Evolutionary conservation across 345 rosid species (phyloP), one percentile per base, ranked within the genome.

Genomic region (Litchi chinensis): DNA sequence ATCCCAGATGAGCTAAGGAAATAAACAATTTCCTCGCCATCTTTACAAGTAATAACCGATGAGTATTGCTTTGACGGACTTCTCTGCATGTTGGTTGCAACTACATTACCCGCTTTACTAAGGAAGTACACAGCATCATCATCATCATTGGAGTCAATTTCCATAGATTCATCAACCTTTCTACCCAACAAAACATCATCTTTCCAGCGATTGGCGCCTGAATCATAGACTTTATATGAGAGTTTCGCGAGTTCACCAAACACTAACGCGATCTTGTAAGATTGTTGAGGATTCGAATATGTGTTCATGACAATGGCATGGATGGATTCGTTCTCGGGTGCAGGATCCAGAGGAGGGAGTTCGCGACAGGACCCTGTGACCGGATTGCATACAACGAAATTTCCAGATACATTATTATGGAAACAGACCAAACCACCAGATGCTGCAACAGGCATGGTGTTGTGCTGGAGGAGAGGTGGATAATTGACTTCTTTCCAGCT

Each of bases 11-110:
- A 86, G 86, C 95, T 90, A 56, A 95, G 92, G 83, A 92, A 95
- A 79, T 91, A 90, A 65, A 88, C 89, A 32, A 71, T 82, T 48
- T 90, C 91, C 39, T 86, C 83, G 3, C 89, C 83, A 13, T 92
- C 83, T 74, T 84, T 84, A 59, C 83, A 67, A n/a, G 89, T 87
- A 11, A 85, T 80, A 54, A 95, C 90, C 0, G 98, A 93, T 46
- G 98, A 93, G 83, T 87, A 93, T 76, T 91, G 97, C 91, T 95
- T 95, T 0, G 95, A 89, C 13, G 98, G 97, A 71, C 92, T 95
- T 83, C 98, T 86, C 76, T 89, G 93, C 85, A 93, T 89, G 71
- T 86, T 88, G 0, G 97, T 91, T 2, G 90, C 85, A 59, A 95
- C 92, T 8, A 92, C 93, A 21, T 88, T 89, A 68, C 98, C 98